These are phyloP conservation scores for Lactarius pseudohatsudake DNA, from an alignment of 768 basidiomycete species.

Conservation along the genomic window DNA sequence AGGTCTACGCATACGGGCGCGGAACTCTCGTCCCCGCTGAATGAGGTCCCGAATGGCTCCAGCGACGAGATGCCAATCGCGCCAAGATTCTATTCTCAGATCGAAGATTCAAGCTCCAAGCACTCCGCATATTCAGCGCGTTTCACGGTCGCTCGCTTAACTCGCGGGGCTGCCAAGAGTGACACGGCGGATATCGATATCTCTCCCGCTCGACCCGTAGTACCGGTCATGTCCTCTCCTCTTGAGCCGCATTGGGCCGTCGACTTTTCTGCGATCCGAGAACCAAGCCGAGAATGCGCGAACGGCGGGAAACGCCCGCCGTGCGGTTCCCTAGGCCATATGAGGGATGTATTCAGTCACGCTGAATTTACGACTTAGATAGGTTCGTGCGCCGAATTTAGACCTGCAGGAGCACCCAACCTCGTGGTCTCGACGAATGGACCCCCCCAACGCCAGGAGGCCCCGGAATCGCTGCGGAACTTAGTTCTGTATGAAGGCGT, in stretches of 20 bases:
- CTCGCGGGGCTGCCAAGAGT: background rate
- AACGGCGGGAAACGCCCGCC: background rate
- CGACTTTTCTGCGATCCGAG: background rate
- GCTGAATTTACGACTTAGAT: background rate
- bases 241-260: background rate
- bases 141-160: background rate
- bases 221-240: background rate
- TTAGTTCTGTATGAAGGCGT: background rate
- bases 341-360: background rate
- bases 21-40: background rate
- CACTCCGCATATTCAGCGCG: background rate
- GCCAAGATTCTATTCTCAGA: constrained; percentile 1
- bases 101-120: background rate
- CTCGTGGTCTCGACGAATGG: background rate
- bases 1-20: too few relatives aligned
- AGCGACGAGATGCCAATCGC: background rate
- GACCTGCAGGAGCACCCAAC: background rate
- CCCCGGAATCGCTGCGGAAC: background rate
- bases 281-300: background rate
- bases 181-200: background rate
- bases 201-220: background rate
- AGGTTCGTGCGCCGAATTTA: background rate
- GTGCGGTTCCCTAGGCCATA: background rate
- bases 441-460: background rate
- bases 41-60: background rate